Conservation (phyloP, 106 monocot genomes). For the Apostasia shenzhenica region DNA sequence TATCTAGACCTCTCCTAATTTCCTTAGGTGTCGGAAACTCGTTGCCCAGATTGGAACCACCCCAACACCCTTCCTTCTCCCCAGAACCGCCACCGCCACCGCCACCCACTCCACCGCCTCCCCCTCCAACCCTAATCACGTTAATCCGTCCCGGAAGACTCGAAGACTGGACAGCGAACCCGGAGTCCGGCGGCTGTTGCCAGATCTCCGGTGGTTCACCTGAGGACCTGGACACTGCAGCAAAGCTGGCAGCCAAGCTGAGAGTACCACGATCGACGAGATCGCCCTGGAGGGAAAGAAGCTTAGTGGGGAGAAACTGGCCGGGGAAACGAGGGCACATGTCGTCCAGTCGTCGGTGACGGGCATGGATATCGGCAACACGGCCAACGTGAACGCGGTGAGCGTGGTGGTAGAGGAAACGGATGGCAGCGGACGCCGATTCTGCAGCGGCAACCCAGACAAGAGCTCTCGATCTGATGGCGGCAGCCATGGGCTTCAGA, state of each 20-base stretch:
- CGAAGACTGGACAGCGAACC: constrained; percentile 16
- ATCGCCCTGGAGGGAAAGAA: constrained; percentile 36
- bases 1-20: constrained; percentile 65
- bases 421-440: constrained; percentile 11
- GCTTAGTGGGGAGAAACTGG: constrained; percentile 10
- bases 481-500: constrained; percentile 17
- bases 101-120: constrained; percentile 20
- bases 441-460: constrained; percentile 9
- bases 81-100: constrained; percentile 8
- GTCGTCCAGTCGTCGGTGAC: constrained; percentile 14
- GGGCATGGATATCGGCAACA: constrained; percentile 14
- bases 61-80: constrained; percentile 40
- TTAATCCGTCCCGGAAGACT: constrained; percentile 36
- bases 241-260: not conserved
- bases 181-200: constrained; percentile 52
- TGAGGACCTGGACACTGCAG: constrained; percentile 5
- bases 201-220: constrained; percentile 84
- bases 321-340: constrained; percentile 5
- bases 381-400: constrained; percentile 24
- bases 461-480: constrained; percentile 16
- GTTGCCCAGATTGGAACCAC: constrained; percentile 47
- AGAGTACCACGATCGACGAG: constrained; percentile 27
- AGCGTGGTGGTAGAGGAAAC: constrained; percentile 8
- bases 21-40: constrained; percentile 86
- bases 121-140: constrained; percentile 50